Conservation (phyloP, 495 filamentous ascomycete species). For the Lepidopterella palustris region DNA sequence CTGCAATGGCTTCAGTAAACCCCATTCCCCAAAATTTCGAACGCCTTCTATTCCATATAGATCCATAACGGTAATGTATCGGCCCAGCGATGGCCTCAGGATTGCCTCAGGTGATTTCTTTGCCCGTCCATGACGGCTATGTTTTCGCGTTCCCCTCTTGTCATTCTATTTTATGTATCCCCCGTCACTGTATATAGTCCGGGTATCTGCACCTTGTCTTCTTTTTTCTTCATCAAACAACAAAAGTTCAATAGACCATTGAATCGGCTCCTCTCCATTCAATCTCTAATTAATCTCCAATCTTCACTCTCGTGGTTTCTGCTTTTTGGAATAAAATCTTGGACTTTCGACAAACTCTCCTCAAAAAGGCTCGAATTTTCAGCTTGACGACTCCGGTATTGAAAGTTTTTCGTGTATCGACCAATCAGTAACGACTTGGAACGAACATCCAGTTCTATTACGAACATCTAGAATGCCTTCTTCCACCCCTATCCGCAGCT, state of each 20-base stretch:
- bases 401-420: not conserved
- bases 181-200: not conserved
- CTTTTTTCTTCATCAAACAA: not conserved
- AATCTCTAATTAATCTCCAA: not conserved
- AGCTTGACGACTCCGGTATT: not conserved
- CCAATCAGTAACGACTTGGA: not conserved
- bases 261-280: not conserved
- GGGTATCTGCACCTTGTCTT: not conserved
- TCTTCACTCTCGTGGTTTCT: not conserved
- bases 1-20: not conserved
- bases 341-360: not conserved
- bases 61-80: not conserved
- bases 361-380: not conserved
- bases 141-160: not conserved
- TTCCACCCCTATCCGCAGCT: constrained; percentile 5
- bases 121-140: too few relatives aligned
- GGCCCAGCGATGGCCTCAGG: not conserved
- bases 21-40: not conserved
- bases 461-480: constrained; percentile 15
- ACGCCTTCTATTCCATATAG: not conserved
- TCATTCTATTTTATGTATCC: too few relatives aligned
- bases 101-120: too few relatives aligned
- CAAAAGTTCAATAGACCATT: not conserved
- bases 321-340: not conserved
- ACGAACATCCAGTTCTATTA: not conserved